Conservation (phyloP, 2,329 filamentous ascomycete genomes). For the Neonectria coccinea region DNA sequence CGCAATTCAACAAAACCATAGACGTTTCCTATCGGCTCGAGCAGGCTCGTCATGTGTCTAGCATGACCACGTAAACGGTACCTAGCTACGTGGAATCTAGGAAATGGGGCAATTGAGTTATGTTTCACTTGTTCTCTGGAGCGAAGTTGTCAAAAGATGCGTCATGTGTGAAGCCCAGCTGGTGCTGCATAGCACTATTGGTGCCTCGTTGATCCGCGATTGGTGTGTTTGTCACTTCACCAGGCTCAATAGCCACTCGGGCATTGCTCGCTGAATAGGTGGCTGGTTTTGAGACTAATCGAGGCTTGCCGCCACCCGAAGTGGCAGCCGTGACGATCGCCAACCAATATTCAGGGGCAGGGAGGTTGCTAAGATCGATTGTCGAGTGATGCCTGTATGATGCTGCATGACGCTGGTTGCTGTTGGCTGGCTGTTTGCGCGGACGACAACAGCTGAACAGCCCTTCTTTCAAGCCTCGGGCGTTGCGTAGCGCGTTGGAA, state of each 20-base stretch:
- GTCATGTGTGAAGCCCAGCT: neutral
- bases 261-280: neutral
- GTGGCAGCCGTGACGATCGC: neutral
- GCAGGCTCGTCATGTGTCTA: neutral
- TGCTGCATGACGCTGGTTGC: neutral
- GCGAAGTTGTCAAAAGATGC: neutral
- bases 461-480: neutral
- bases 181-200: neutral
- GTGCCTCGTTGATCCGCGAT: neutral
- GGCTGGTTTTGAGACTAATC: neutral
- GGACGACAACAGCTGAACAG: neutral
- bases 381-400: neutral
- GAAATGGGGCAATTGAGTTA: neutral
- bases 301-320: constrained; percentile 2
- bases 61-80: neutral
- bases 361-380: neutral
- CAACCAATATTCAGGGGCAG: neutral
- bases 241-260: neutral
- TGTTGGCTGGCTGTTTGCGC: constrained; percentile 1
- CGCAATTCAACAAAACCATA: neutral
- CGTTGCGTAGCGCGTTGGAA: neutral
- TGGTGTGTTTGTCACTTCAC: neutral
- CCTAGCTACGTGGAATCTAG: neutral
- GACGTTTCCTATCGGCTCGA: neutral
- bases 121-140: constrained; percentile 1